Evolutionary conservation across 768 basidiomycete species (phyloP), one percentile per base, ranked within the genome.

Genomic region (Leccinum incarnatum): DNA sequence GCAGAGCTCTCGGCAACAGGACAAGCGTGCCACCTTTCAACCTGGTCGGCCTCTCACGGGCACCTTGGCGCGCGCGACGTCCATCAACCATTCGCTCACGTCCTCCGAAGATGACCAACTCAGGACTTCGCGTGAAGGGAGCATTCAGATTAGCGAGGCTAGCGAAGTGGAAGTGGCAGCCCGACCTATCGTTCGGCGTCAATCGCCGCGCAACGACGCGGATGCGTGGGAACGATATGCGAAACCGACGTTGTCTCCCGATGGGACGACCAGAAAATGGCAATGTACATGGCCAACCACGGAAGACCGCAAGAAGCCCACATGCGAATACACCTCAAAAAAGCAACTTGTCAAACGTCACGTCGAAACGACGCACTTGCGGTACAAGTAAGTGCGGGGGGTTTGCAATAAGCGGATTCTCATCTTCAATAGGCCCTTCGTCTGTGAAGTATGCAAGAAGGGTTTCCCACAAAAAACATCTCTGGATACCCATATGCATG

Each of bases 261-360:
- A 74, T 61, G 74, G 74, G 19, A 67, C 72, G 15, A 67, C 70
- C 51, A 70, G 72, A 58, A 76, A 72, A 55, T 79, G 75, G 74
- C 65, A 71, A 48, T 79, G 79, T 69, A 75, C 73, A 50, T 80
- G 79, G 79, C 63, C 69, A 48, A 73, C 74, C 14, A 68, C 71
- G 49, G 67, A 65, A 57, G 72, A 68, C 55, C 75, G 58, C 62
- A 69, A 69, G 53, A 69, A 66, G 30, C 65, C 66, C 36, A 66
- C 63, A 48, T 83, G 81, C 61, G 68, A 73, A 21, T 82, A 82
- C 60, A 67, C 68, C 34, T 75, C 79, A 25, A 83, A 84, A 66
- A 86, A 84, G 69, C 86, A 87, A 67, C 77, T 86, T 46, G 83
- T 88, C 58, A 87, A 87, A 69, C 79, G 87, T 27, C 87, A 89